Evolutionary conservation across 2,329 filamentous ascomycete species (phyloP).

Genomic region (Mycosphaerella sp.): DNA sequence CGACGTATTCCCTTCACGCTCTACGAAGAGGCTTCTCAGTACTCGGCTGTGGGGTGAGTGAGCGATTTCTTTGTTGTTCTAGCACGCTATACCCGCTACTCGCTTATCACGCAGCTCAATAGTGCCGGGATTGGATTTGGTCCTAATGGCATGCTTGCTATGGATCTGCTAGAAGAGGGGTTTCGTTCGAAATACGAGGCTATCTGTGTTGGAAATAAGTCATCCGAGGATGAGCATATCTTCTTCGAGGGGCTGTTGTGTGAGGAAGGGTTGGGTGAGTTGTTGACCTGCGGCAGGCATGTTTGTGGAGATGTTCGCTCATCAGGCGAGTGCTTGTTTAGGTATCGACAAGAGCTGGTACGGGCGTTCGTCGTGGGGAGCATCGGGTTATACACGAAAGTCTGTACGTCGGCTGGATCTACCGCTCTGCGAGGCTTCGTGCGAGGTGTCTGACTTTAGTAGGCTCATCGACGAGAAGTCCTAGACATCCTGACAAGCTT

Average conservation of each 20-base stretch:
- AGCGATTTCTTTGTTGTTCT: neutral
- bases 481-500: conserved; percentile 46
- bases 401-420: neutral
- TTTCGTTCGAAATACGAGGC: conserved; percentile 12
- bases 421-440: neutral
- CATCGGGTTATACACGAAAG: conserved; percentile 10
- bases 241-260: conserved; percentile 15
- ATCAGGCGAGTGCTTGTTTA: neutral
- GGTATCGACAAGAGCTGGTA: conserved; percentile 20
- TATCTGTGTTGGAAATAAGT: conserved; percentile 8
- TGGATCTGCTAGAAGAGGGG: conserved; percentile 6
- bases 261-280: conserved; percentile 7
- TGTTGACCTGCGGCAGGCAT: neutral
- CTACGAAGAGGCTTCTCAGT: conserved; percentile 42
- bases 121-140: conserved; percentile 38
- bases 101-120: neutral
- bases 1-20: conserved; percentile 39
- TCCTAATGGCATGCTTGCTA: conserved; percentile 13
- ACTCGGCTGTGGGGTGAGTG: conserved; percentile 41
- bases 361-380: conserved; percentile 10
- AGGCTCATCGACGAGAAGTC: conserved; percentile 44
- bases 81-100: neutral
- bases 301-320: neutral
- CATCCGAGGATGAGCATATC: conserved; percentile 6
- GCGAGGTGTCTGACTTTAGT: neutral